Base-by-base conservation (phyloP, 179 eudicot species). In the Actinidia arguta region DNA sequence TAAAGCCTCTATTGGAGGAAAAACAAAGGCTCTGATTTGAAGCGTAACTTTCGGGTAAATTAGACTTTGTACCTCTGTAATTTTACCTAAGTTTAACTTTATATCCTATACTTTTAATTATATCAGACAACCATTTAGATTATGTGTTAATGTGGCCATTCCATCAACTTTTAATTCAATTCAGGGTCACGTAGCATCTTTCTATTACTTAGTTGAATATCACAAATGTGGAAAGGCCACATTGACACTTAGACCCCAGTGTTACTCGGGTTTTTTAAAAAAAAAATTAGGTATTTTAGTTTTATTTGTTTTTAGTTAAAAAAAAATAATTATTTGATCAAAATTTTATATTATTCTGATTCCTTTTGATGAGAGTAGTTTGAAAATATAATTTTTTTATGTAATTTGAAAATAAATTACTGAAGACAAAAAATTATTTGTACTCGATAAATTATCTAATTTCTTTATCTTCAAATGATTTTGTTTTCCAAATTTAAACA, bases 21-120 rank as follows among this genome's bases (percentile, higher is more conserved):
- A 20, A 76, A 48, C 14, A 75, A 14, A 18, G 73, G 73, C 81
- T 62, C 63, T 63, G 59, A 78, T 62, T 51, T 63, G 72, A 78
- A 78, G 81, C 81, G 48, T 62, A 47, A 51, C 72, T 16, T 62
- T 78, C 3, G 79, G 39, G 51, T 73, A 31, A 81, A 75, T 16
- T 22, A 17, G 5, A 36, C 5, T 24, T 62, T 1, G 22, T 27
- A 62, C 67, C 67, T 31, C 36, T 31, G 36, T 31, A 62, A 62
- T 59, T 59, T 16, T 16, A 4, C 64, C 64, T 62, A 22, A 31
- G 36, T 12, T 22, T n/a, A 62, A 22, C 68, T 62, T 10, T 62
- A 27, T 3, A 25, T 25, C 11, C 16, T 61, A 22, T 61, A 31
- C 36, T 31, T 31, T 31, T 31, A 31, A 31, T 31, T 31, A 31